Base-by-base conservation (phyloP, 768 basidiomycete species). In the Tephrocybe sp. region DNA sequence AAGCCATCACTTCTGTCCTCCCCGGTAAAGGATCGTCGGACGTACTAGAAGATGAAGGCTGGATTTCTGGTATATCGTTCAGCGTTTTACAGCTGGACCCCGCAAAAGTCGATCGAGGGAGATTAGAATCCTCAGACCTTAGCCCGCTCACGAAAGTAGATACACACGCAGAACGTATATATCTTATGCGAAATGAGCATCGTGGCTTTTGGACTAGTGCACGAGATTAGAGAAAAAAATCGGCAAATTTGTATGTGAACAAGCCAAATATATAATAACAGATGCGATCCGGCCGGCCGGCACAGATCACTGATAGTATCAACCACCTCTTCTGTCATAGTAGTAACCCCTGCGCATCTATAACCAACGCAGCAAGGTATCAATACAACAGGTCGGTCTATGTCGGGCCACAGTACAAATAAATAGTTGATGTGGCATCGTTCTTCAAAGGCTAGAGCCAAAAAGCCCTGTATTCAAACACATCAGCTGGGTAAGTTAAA, bases 41-140 rank as follows among this genome's bases (percentile, higher is more conserved):
- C 42, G 65, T 51, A 53, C 42, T 33, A 57, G 50, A 54, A 52
- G 9, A 51, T 61, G 58, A 53, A 48, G n/a, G 60, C 49, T 60
- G 66, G 44, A 60, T 83, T 73, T 78, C 82, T 80, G 79, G 76
- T 82, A 73, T 72, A 76, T 64, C 73, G 73, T 72, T 73, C 71
- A 65, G 70, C 65, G 51, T 58, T 57, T 82, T 72, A 72, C 60
- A 67, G 63, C 72, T 67, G 70, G 78, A 64, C 73, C 68, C 80
- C 54, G 74, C 76, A 67, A 75, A 76, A 70, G 71, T 65, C 78
- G 56, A 71, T 75, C 73, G 35, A 70, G 71, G 72, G 70, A 72
- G 77, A 75, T 64, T 75, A 23, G 53, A 74, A 77, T 72, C 61
- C 79, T 83, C 82, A 79, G 80, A 82, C 80, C 79, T 83, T 83